A percentile compares a stretch with the other conserved stretches of the same genome.
These are phyloP conservation scores for Solanum dulcamara DNA, from an alignment of 257 asterid genomes.

Conservation along the genomic window DNA sequence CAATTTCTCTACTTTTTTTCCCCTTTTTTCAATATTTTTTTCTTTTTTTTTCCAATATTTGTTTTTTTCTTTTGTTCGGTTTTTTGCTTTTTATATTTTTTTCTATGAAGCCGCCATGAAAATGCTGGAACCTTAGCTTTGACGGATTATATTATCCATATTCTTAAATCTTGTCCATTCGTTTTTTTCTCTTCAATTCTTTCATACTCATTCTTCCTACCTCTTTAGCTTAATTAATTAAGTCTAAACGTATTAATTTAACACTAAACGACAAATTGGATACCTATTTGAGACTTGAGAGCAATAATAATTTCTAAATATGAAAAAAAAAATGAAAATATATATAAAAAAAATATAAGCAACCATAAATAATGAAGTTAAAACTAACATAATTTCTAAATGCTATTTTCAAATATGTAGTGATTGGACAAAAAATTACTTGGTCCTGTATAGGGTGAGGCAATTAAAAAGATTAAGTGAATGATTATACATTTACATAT, in stretches of 20 bases:
- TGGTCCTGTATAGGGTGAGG: not conserved
- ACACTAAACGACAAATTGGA: not conserved
- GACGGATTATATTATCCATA: conserved; percentile 5
- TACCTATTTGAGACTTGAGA: not conserved
- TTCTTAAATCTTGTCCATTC: conserved; percentile 33
- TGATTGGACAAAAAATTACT: not conserved
- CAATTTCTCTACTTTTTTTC: not conserved
- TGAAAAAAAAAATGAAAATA: not conserved
- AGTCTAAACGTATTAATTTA: not conserved
- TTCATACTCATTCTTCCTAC: not conserved
- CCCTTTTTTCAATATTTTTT: not conserved
- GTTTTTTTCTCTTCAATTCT: not conserved
- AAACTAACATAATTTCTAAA: not conserved
- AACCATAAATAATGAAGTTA: not conserved
- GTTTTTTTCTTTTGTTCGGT: not conserved
- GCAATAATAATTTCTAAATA: not conserved
- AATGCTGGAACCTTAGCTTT: conserved; percentile 18
- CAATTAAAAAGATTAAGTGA: not conserved
- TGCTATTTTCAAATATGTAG: not conserved
- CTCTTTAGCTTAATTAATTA: not conserved
- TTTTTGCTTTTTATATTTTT: not conserved
- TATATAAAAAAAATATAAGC: not conserved
- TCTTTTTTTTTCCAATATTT: not conserved
- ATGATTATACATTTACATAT: not conserved
- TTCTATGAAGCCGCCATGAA: conserved; percentile 37